A percentile compares a stretch with the other conserved stretches of the same genome.
These are phyloP conservation scores for Talaromyces piceae DNA, from an alignment of 2,329 filamentous ascomycete genomes.

Conservation along the genomic window DNA sequence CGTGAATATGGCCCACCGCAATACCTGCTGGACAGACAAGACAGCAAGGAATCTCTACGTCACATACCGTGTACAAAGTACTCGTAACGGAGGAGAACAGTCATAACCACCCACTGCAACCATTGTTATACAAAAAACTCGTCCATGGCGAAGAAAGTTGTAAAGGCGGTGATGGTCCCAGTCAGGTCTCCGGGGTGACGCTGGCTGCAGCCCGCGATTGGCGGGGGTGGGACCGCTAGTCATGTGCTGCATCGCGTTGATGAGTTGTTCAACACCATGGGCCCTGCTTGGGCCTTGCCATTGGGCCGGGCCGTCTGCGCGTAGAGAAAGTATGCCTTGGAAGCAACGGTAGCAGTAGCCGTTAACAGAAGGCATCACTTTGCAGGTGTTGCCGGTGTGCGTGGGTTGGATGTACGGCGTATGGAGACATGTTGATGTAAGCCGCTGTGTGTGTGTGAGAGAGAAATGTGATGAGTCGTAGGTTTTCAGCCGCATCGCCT, in stretches of 20 bases:
- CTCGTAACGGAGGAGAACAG: too few species aligned
- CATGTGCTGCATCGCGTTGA: constrained; percentile 10
- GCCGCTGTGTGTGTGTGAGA: too few species aligned
- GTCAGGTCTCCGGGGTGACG: constrained; percentile 8
- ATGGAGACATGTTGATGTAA: too few species aligned
- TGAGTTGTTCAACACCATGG: constrained; percentile 10
- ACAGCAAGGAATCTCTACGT: too few species aligned
- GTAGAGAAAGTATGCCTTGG: neutral
- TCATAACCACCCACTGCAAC: neutral
- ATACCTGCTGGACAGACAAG: too few species aligned
- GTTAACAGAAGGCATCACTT: neutral
- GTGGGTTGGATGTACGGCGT: too few species aligned
- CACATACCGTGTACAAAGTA: too few species aligned
- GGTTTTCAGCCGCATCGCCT: neutral
- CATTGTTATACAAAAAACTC: too few species aligned
- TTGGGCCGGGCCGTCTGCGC: neutral
- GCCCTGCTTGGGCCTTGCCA: neutral
- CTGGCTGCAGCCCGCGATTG: constrained; percentile 6
- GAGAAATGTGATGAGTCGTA: neutral
- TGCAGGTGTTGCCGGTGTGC: neutral
- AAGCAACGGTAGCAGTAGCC: neutral
- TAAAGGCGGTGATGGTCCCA: neutral
- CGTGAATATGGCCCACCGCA: too few species aligned
- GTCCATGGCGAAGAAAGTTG: neutral
- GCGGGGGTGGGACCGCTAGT: constrained; percentile 9